phyloP scores from a whole-genome alignment of 1,284 basidiomycete genomes.

The Rhodotorula sp. region DNA sequence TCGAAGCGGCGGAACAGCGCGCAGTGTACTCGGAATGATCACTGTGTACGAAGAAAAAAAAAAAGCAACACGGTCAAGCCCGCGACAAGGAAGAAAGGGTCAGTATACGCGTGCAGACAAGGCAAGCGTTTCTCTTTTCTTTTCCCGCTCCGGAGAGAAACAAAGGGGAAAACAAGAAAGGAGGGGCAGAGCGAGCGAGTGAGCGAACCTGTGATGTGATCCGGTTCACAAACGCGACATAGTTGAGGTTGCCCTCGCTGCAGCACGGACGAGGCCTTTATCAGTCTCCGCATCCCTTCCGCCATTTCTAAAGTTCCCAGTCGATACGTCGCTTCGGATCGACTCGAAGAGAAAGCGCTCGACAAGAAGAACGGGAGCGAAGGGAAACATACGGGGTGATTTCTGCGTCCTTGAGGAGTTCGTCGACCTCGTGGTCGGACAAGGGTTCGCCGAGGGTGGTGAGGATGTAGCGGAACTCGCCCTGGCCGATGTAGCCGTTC shows the following conservation, averaged over 20 bases:
- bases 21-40: no score
- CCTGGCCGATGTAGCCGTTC: slow-evolving; percentile 92
- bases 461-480: slow-evolving; percentile 86
- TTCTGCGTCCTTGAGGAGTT: slow-evolving; percentile 90
- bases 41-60: no score
- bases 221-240: slow-evolving; percentile 90
- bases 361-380: neutral
- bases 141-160: neutral
- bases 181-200: neutral
- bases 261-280: neutral
- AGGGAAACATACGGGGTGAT: slow-evolving; percentile 67
- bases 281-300: neutral
- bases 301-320: no score
- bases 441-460: slow-evolving; percentile 97
- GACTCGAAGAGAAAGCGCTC: no score
- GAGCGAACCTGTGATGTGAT: slow-evolving; percentile 58
- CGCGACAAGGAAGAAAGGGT: no score
- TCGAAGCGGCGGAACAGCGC: no score
- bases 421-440: slow-evolving; percentile 95
- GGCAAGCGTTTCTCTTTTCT: no score
- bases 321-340: no score
- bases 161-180: neutral
- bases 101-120: no score
- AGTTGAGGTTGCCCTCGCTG: slow-evolving; percentile 96
- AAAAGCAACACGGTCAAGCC: no score